Conservation (phyloP, 805 yeast species). For the Candida arabinofermentans region DNA sequence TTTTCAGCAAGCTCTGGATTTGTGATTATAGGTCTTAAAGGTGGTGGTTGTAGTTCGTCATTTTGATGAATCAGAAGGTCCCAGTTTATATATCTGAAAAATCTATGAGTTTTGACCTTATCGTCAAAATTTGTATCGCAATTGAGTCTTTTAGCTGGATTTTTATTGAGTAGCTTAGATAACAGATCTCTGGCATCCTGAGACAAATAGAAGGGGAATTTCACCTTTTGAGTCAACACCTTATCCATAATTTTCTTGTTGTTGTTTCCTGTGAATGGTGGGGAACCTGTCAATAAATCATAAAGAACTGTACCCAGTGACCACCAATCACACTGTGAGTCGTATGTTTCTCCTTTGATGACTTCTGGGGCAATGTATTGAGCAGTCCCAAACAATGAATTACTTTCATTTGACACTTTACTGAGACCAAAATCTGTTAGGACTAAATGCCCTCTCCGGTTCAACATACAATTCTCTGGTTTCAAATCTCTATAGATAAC, state of each 20-base stretch:
- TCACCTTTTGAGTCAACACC: slow-evolving; percentile 61
- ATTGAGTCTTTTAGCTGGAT: slow-evolving; percentile 61
- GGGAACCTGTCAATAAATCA: slow-evolving; percentile 80
- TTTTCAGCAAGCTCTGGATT: slow-evolving; percentile 83
- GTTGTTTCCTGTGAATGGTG: slow-evolving; percentile 85
- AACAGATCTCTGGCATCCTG: slow-evolving; percentile 77
- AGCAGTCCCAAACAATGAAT: slow-evolving; percentile 69
- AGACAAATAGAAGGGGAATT: slow-evolving; percentile 71
- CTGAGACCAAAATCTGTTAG: slow-evolving; percentile 84
- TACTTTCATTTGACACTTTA: slow-evolving; percentile 44
- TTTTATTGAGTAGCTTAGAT: slow-evolving; percentile 60
- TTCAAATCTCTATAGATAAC: slow-evolving; percentile 84
- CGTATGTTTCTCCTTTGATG: slow-evolving; percentile 70
- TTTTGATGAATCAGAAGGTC: slow-evolving; percentile 45
- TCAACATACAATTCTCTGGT: slow-evolving; percentile 84
- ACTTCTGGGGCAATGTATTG: slow-evolving; percentile 92
- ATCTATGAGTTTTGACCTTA: slow-evolving; percentile 58
- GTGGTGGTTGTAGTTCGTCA: slow-evolving; percentile 62
- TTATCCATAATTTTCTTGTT: slow-evolving; percentile 74
- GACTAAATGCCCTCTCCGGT: slow-evolving; percentile 73
- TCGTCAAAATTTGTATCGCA: slow-evolving; percentile 48
- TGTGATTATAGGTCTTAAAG: slow-evolving; percentile 78
- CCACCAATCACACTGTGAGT: slow-evolving; percentile 87
- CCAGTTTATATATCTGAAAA: slow-evolving; percentile 80
- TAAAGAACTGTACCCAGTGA: slow-evolving; percentile 78